A percentile compares a stretch with the other conserved stretches of the same genome.
These are phyloP conservation scores for Euphrasia confusa DNA, from an alignment of 257 asterid genomes.

Conservation along the genomic window DNA sequence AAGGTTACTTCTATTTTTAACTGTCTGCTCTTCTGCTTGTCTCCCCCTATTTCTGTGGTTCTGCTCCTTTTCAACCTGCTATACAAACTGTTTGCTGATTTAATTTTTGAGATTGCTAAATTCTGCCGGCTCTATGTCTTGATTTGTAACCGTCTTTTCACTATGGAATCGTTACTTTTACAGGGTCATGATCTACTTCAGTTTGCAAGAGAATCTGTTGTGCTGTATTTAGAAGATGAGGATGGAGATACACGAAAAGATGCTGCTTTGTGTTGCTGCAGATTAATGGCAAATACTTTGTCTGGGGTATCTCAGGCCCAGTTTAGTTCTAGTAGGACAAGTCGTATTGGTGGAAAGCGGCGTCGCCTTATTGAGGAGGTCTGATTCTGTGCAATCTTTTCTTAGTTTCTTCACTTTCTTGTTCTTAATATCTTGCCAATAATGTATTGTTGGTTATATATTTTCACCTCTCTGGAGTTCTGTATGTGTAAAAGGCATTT, in stretches of 20 bases:
- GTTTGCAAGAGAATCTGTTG: constrained; percentile 90
- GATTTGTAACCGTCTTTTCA: not conserved
- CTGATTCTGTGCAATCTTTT: constrained; percentile 30
- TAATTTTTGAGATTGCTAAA: constrained; percentile 38
- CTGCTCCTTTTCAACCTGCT: constrained; percentile 89
- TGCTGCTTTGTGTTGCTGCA: constrained; percentile 98
- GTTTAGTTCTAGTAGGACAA: constrained; percentile 68
- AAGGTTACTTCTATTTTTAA: constrained; percentile 43
- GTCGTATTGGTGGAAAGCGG: constrained; percentile 84
- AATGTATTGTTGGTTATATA: constrained; percentile 2
- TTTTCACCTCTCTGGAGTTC: constrained; percentile 11
- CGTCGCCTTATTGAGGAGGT: constrained; percentile 98
- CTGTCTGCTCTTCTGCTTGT: constrained; percentile 43
- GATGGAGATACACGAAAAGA: constrained; percentile 94
- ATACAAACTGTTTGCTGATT: constrained; percentile 63
- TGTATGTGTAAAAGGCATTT: constrained; percentile 2
- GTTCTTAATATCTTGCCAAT: constrained; percentile 16
- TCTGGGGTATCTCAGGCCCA: constrained; percentile 62
- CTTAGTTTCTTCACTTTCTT: constrained; percentile 28
- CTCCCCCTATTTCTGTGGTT: constrained; percentile 74
- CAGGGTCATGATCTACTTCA: constrained; percentile 98
- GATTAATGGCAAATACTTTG: constrained; percentile 77
- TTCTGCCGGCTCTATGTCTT: constrained; percentile 15
- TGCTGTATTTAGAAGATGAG: constrained; percentile 86
- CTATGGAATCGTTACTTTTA: constrained; percentile 22